A percentile compares a stretch with the other conserved stretches of the same genome.
These are phyloP conservation scores for Cercospora zeina DNA, from an alignment of 2,329 filamentous ascomycete genomes.

Conservation along the genomic window DNA sequence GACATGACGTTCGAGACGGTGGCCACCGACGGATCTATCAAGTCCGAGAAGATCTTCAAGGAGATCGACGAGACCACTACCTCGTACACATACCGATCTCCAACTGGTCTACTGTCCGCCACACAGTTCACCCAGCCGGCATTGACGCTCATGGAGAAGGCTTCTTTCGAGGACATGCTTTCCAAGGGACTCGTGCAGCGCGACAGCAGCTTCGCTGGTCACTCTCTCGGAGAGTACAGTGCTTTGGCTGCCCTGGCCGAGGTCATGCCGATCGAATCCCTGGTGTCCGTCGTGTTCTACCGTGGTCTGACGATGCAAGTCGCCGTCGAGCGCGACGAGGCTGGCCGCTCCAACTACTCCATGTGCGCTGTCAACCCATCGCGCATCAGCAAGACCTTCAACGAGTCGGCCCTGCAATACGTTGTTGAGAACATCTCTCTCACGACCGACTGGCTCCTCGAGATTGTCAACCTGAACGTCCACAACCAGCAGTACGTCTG, in stretches of 20 bases:
- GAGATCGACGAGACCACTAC: conserved; percentile 89
- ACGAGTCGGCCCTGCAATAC: conserved; percentile 94
- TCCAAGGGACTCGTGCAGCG: conserved; percentile 92
- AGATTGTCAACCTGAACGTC: conserved; percentile 95
- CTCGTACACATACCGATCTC: conserved; percentile 95
- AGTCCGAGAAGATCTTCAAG: conserved; percentile 99
- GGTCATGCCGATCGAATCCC: conserved; percentile 98
- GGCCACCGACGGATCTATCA: conserved; percentile 83
- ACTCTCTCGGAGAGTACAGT: conserved; percentile 97
- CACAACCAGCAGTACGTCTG: conserved; percentile 70
- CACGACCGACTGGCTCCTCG: conserved; percentile 89
- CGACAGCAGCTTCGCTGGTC: conserved; percentile 95
- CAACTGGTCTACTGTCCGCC: conserved; percentile 88
- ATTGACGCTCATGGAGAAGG: conserved; percentile 98
- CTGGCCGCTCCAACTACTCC: conserved; percentile 93
- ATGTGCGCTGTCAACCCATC: conserved; percentile 99
- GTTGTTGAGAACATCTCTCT: conserved; percentile 94
- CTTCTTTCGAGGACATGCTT: conserved; percentile 98
- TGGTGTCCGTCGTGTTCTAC: conserved; percentile 99
- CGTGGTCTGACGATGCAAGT: conserved; percentile 99
- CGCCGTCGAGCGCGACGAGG: conserved; percentile 90
- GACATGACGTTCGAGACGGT: conserved; percentile 99
- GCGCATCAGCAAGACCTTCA: conserved; percentile 97
- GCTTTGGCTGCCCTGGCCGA: conserved; percentile 93
- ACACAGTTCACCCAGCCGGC: conserved; percentile 99